Base-by-base conservation (phyloP, 176 grass and related monocot genomes). In the Phoenix roebelenii region DNA sequence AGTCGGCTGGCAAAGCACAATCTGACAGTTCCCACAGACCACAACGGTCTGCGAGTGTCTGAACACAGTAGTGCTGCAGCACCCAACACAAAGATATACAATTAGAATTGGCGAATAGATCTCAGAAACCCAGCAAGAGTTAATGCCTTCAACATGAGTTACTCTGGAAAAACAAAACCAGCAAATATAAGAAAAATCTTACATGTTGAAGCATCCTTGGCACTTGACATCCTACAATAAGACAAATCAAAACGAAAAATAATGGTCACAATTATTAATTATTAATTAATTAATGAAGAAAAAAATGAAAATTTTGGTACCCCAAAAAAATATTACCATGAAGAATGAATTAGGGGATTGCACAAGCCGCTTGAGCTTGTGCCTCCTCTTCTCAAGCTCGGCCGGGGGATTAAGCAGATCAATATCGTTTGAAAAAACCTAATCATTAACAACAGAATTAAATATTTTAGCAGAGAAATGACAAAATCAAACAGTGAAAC, bases 171-270 rank as follows among this genome's bases (percentile, higher is more conserved):
- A 12, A 39, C 10, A 2, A 39, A 39, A 29, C 4, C 7, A 10
- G 2, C 9, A 44, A 3, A 25, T 35, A 16, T 17, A 60, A 54
- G 15, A 23, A 67, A 53, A 67, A 19, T 12, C 25, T 67, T 67
- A 67, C 64, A 67, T 67, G 51, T 29, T 67, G 50, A 55, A 67
- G 64, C 64, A 55, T 55, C 64, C 64, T 55, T 67, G 64, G 24
- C 64, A 67, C 51, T 67, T 67, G 2, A 67, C 64, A 35, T 67
- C 64, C 64, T 67, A 20, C 9, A 5, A 18, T 48, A 5, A 64
- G 15, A 51, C 18, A 35, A 55, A 32, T 14, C 14, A 22, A 29
- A 10, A 10, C 7, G 15, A 0, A 0, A 67, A 67, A 54, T 10
- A 30, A 16, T 17, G 14, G 52, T 52, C 16, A 54, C 4, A 28